These are phyloP conservation scores for Euphorbia tirucalli DNA, from an alignment of 345 rosid species.

Conservation along the genomic window DNA sequence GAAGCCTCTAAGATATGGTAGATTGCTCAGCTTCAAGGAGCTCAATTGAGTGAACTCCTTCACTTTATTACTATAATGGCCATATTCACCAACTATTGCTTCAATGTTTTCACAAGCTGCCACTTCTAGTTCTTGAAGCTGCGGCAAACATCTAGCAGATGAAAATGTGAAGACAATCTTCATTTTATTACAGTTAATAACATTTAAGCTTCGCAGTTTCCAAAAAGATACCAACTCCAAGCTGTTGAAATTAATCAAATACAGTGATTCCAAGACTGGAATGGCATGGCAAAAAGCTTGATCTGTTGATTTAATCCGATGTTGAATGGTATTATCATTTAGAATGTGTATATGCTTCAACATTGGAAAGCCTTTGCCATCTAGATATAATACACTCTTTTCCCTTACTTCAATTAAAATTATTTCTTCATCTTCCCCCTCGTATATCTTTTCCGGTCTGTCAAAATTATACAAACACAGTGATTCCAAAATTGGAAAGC, in stretches of 20 bases:
- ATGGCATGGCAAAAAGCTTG: neutral
- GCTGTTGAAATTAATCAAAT: neutral
- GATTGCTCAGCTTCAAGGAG: neutral
- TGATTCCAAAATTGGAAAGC: neutral
- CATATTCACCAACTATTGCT: neutral
- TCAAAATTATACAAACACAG: neutral
- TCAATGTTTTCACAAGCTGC: neutral
- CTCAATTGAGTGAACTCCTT: neutral
- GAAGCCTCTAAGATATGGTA: neutral
- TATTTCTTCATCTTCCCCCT: constrained; percentile 7
- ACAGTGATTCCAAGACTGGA: neutral
- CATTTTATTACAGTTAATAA: neutral
- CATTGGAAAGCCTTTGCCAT: neutral
- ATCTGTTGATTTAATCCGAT: neutral
- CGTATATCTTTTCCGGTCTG: neutral
- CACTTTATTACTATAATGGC: no score
- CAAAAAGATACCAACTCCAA: neutral
- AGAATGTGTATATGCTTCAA: neutral
- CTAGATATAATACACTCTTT: no score
- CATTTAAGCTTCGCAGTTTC: neutral
- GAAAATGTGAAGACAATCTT: neutral
- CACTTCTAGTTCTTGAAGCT: neutral
- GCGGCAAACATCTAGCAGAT: neutral
- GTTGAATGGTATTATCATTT: neutral
- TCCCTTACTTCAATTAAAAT: no score